A percentile compares a stretch with the other conserved stretches of the same genome.
Conservation (phyloP, 2,329 filamentous ascomycete species). For the Dactylonectria macrodidyma region DNA sequence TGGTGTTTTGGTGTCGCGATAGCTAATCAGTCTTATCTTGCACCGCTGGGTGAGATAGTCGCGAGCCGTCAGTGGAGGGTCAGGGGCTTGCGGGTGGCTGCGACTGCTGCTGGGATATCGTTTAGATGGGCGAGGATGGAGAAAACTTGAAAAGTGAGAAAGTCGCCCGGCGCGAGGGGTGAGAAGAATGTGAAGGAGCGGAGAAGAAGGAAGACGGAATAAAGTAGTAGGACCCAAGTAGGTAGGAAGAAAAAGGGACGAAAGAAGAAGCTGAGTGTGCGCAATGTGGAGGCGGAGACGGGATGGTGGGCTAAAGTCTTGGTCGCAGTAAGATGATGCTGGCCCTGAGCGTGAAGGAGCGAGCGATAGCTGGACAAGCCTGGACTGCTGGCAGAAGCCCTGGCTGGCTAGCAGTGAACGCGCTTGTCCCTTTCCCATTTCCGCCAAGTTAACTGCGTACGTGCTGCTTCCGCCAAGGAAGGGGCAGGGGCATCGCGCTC, state of each 20-base stretch:
- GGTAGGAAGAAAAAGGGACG: slow-evolving; percentile 5
- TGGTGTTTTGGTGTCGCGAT: slow-evolving; percentile 33
- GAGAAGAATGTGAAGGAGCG: slow-evolving; percentile 43
- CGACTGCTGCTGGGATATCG: slow-evolving; percentile 37
- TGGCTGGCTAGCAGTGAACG: not conserved
- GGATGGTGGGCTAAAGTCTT: slow-evolving; percentile 38
- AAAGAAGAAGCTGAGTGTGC: slow-evolving; percentile 30
- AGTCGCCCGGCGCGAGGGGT: slow-evolving; percentile 4
- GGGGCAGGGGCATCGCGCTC: slow-evolving; percentile 37
- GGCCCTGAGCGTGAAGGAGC: slow-evolving; percentile 19
- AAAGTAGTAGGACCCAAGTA: too few species aligned
- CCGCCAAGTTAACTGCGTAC: not conserved
- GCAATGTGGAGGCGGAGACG: slow-evolving; percentile 24
- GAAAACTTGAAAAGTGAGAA: not conserved
- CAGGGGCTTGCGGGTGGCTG: slow-evolving; percentile 38
- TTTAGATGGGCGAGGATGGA: not conserved
- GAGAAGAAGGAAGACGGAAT: slow-evolving; percentile 39
- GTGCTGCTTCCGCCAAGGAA: slow-evolving; percentile 38
- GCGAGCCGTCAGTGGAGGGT: slow-evolving; percentile 42
- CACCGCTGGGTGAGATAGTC: slow-evolving; percentile 40
- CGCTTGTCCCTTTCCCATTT: slow-evolving; percentile 7
- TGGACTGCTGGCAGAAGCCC: slow-evolving; percentile 13
- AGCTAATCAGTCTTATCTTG: slow-evolving; percentile 44
- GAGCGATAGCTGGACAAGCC: slow-evolving; percentile 10
- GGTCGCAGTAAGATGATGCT: slow-evolving; percentile 23